Conservation (phyloP, 2,329 filamentous ascomycete genomes). For the Cryoendolithus antarcticus region DNA sequence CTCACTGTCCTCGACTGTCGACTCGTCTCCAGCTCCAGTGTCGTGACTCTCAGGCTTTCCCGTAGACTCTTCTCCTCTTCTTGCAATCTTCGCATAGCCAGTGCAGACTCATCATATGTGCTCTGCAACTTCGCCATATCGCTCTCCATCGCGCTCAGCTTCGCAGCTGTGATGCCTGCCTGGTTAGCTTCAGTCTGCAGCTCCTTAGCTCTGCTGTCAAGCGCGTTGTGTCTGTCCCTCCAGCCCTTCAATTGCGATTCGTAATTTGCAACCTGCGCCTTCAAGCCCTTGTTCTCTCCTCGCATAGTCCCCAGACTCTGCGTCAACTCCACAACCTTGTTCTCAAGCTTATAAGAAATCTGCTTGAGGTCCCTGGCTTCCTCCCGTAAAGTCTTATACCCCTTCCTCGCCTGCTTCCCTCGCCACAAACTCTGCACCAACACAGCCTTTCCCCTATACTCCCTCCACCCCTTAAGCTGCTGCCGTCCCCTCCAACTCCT, state of each 20-base stretch:
- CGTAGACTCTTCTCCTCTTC: slow-evolving; percentile 82
- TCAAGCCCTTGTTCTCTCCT: slow-evolving; percentile 81
- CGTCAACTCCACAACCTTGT: slow-evolving; percentile 97
- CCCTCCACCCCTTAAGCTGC: slow-evolving; percentile 69
- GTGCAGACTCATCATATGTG: slow-evolving; percentile 79
- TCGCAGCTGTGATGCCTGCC: slow-evolving; percentile 86
- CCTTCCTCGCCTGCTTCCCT: slow-evolving; percentile 64
- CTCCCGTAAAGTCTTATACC: slow-evolving; percentile 84
- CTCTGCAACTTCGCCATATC: slow-evolving; percentile 87
- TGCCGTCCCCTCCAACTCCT: slow-evolving; percentile 74
- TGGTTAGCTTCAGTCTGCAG: slow-evolving; percentile 95
- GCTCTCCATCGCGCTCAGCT: slow-evolving; percentile 80
- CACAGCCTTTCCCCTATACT: slow-evolving; percentile 78
- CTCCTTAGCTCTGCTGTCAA: slow-evolving; percentile 85
- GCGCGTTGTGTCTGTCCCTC: slow-evolving; percentile 80
- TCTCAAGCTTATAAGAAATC: slow-evolving; percentile 98
- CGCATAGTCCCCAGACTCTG: slow-evolving; percentile 88
- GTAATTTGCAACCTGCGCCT: slow-evolving; percentile 86
- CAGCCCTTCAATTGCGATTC: slow-evolving; percentile 92
- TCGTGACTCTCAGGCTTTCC: slow-evolving; percentile 69
- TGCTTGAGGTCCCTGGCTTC: slow-evolving; percentile 97
- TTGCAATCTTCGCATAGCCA: slow-evolving; percentile 85
- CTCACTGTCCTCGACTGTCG: slow-evolving; percentile 62
- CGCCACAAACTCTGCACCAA: slow-evolving; percentile 90
- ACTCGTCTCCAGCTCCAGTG: slow-evolving; percentile 66